Conservation (phyloP, 192 early-diverging fungal species). For the Backusella tuberculispora region DNA sequence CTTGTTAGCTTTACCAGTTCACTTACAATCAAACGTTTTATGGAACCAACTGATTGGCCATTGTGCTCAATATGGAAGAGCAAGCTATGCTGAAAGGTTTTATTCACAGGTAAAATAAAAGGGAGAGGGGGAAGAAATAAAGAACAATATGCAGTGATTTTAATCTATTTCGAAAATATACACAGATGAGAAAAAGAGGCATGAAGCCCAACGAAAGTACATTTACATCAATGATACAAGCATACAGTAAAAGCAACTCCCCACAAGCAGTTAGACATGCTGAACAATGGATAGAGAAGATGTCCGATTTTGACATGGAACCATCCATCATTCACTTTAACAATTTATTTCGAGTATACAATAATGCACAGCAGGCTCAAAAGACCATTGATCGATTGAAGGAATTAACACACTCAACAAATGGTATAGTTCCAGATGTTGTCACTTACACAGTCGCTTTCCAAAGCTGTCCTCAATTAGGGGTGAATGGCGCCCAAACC, state of each 20-base stretch:
- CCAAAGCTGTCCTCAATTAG: not conserved
- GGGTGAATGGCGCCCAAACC: not conserved
- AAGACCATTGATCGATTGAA: not conserved
- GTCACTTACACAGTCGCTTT: slow-evolving; percentile 16
- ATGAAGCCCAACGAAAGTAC: slow-evolving; percentile 18
- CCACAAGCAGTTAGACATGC: not conserved
- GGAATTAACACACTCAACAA: not conserved
- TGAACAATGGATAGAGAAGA: slow-evolving; percentile 12
- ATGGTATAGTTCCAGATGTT: not conserved
- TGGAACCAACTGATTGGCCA: slow-evolving; percentile 18
- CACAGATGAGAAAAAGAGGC: slow-evolving; percentile 21
- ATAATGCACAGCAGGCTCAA: not conserved
- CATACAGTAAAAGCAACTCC: slow-evolving; percentile 10
- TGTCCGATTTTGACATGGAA: slow-evolving; percentile 6
- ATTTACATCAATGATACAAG: slow-evolving; percentile 9
- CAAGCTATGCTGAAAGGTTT: slow-evolving; percentile 11
- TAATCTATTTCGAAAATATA: not conserved
- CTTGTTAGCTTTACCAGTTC: not conserved
- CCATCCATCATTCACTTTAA: slow-evolving; percentile 15
- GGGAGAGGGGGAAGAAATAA: not conserved
- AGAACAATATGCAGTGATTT: too few species aligned
- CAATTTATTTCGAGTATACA: slow-evolving; percentile 10
- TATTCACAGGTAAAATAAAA: slow-evolving; percentile 19
- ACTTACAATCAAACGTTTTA: not conserved
- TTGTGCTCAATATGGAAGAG: slow-evolving; percentile 16